phyloP scores from a whole-genome alignment of 768 basidiomycete species.

The Pluteus cervinus region DNA sequence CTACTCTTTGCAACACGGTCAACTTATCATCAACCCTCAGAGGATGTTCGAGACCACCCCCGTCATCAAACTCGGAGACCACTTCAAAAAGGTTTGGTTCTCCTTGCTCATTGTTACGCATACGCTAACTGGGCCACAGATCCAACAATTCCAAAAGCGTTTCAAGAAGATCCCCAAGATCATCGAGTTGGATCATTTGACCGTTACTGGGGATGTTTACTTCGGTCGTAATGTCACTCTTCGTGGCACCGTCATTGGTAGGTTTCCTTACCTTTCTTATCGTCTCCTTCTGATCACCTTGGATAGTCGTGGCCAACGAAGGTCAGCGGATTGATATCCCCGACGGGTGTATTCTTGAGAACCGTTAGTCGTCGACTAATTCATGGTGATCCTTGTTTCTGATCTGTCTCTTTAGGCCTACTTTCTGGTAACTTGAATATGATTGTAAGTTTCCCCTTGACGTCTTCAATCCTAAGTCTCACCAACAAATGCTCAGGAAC shows the following conservation, averaged over 20 bases:
- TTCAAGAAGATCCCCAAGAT: conserved; percentile 94
- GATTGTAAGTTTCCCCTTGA: conserved; percentile 42
- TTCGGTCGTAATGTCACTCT: conserved; percentile 85
- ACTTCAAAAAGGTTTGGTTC: conserved; percentile 82
- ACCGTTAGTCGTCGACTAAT: conserved; percentile 32
- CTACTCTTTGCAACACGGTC: conserved; percentile 86
- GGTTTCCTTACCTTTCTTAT: conserved; percentile 2
- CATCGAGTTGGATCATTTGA: conserved; percentile 89
- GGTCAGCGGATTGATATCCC: conserved; percentile 80
- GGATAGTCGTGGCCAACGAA: conserved; percentile 68
- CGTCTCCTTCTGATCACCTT: neutral
- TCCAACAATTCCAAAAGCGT: conserved; percentile 86
- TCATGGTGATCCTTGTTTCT: neutral
- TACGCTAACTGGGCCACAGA: conserved; percentile 29
- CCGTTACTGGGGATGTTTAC: conserved; percentile 86
- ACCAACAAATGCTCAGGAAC: conserved; percentile 17
- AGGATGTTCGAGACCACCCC: conserved; percentile 85
- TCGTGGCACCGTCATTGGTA: conserved; percentile 83
- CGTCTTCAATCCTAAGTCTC: neutral
- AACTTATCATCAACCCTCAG: conserved; percentile 75
- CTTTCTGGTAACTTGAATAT: conserved; percentile 83
- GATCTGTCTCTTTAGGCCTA: conserved; percentile 37
- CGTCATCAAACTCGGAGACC: conserved; percentile 95
- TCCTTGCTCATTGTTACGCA: neutral
- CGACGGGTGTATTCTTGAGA: conserved; percentile 75